Percentiles rank a stretch among this genome's conserved stretches.
These are phyloP conservation scores for Nadsonia fulvescens DNA, from an alignment of 805 yeast species.

Conservation along the genomic window DNA sequence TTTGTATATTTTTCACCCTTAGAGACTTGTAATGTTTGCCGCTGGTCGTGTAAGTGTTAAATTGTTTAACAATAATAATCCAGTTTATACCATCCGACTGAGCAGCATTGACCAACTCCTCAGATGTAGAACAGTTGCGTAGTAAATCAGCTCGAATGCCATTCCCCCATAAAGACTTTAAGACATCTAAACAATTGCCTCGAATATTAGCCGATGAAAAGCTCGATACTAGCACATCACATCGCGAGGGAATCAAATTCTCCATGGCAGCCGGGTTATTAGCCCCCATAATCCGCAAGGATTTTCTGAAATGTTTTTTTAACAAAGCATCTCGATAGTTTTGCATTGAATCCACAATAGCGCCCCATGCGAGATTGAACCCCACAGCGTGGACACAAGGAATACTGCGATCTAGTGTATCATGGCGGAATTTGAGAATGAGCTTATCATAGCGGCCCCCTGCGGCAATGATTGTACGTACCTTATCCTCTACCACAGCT, in stretches of 20 bases:
- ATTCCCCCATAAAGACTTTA: conserved; percentile 53
- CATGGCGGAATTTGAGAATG: conserved; percentile 46
- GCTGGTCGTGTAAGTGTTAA: conserved; percentile 19
- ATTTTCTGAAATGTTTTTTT: conserved; percentile 9
- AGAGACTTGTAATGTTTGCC: conserved; percentile 57
- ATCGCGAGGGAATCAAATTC: conserved; percentile 30
- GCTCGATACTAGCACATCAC: conserved; percentile 69
- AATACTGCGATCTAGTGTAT: conserved; percentile 21
- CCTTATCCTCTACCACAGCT: conserved; percentile 43
- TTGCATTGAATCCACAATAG: conserved; percentile 32
- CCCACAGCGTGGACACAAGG: conserved; percentile 57
- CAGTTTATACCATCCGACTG: conserved; percentile 54
- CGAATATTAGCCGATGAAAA: conserved; percentile 37
- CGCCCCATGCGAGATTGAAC: conserved; percentile 63
- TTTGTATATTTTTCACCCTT: conserved; percentile 44
- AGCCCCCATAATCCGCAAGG: conserved; percentile 10
- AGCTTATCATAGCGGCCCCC: conserved; percentile 88
- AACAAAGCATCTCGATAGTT: conserved; percentile 12
- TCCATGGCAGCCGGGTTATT: conserved; percentile 13
- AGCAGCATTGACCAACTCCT: conserved; percentile 50
- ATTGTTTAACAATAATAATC: conserved; percentile 64
- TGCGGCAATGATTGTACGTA: conserved; percentile 41
- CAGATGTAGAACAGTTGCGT: conserved; percentile 24
- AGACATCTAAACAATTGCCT: conserved; percentile 43
- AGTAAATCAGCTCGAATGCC: conserved; percentile 62